Evolutionary conservation across 345 rosid species (phyloP).

Genomic region (Rhodamnia rubescens): DNA sequence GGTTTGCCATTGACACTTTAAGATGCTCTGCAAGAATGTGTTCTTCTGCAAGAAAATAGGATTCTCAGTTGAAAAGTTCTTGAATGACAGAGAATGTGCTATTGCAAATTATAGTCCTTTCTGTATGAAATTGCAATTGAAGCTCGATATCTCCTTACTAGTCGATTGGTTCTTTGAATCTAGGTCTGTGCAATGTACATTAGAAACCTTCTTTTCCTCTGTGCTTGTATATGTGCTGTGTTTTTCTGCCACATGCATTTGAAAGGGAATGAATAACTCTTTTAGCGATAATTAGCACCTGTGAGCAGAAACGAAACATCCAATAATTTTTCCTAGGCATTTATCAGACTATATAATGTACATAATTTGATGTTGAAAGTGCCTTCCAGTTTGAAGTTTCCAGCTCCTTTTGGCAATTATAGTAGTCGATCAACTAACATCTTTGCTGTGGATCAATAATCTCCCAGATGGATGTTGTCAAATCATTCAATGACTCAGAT

Average conservation of each 20-base stretch:
- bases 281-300: background rate
- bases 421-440: background rate
- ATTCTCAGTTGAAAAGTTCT: background rate
- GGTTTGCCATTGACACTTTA: background rate
- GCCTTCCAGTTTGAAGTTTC: background rate
- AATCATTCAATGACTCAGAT: slow-evolving; percentile 70
- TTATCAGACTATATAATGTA: background rate
- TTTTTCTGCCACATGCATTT: background rate
- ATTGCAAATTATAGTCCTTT: background rate
- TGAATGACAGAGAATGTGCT: background rate
- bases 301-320: background rate
- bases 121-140: background rate
- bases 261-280: background rate
- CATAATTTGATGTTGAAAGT: background rate
- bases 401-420: background rate
- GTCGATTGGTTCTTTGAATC: background rate
- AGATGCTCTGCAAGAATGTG: background rate
- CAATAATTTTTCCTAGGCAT: background rate
- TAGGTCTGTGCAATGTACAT: background rate
- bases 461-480: slow-evolving; percentile 71
- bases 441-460: background rate
- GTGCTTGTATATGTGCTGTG: background rate
- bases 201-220: background rate
- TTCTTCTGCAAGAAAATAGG: background rate
- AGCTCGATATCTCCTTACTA: background rate